phyloP scores from a whole-genome alignment of 148 eudicot species.

The Heliamphora exappendiculata region DNA sequence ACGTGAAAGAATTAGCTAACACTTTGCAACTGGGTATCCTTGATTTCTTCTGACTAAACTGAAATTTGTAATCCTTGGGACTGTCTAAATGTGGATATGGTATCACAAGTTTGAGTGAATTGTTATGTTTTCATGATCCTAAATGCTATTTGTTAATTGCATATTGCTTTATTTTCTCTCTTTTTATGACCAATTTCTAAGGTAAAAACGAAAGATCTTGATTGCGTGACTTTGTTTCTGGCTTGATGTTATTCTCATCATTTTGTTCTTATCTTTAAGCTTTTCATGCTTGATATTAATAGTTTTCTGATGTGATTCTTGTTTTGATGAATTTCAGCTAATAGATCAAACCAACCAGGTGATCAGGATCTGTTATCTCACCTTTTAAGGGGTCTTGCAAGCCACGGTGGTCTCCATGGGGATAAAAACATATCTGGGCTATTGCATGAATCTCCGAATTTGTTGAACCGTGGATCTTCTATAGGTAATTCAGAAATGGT shows the following conservation, averaged over 20 bases:
- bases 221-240: not conserved
- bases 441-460: slow-evolving; percentile 7
- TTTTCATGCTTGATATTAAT: not conserved
- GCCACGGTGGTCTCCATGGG: not conserved
- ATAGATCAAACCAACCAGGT: slow-evolving; percentile 5
- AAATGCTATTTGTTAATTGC: not conserved
- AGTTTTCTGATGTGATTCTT: not conserved
- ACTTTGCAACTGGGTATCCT: not conserved
- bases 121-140: not conserved
- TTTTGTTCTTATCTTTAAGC: not conserved
- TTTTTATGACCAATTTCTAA: not conserved
- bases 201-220: not conserved
- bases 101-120: not conserved
- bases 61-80: not conserved
- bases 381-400: slow-evolving; percentile 3
- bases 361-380: slow-evolving; percentile 8
- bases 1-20: not conserved
- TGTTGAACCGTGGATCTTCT: not conserved
- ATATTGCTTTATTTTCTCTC: not conserved
- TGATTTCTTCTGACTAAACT: not conserved
- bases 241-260: not conserved
- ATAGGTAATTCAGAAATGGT: not conserved
- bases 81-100: not conserved
- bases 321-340: not conserved
- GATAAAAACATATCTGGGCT: slow-evolving; percentile 10